Base-by-base conservation (phyloP, 148 eudicot genomes). In the Rheum nobile region DNA sequence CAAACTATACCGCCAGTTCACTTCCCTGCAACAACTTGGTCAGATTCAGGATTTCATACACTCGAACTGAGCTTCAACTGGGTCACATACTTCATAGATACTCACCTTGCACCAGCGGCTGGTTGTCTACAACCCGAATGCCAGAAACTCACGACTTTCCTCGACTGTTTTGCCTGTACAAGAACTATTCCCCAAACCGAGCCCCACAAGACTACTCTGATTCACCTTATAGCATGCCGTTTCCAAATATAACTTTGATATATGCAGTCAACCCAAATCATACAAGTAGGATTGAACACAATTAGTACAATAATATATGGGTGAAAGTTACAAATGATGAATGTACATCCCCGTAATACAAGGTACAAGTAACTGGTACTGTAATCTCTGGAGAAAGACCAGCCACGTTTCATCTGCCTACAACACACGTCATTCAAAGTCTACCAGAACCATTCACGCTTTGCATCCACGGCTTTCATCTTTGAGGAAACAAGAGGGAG, bases 361-460 rank as follows among this genome's bases (percentile, higher is more conserved):
- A 57, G 14, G 9, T 57, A 57, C 65, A 24, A 28, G 32, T 57
- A 28, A 50, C 8, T 57, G 65, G 0, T 52, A 57, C 5, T 26
- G 17, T 11, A 32, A 4, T 28, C 65, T 57, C 14, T 28, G 14
- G 31, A 57, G 32, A 57, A 57, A 26, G 17, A 28, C 12, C 1
- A 16, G 9, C 34, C 24, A 28, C 16, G 34, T 12, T 57, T 57
- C 65, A 26, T 57, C 13, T 3, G 16, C 48, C 65, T 10, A 1
- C 65, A 21, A 22, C 65, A 57, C 12, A 13, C 32, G 16, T 12
- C 32, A 57, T 24, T 57, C 65, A 57, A 57, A 57, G 26, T 8
- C 39, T 65, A 65, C 70, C 70, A 65, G 10, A 65, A 65, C 70
- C 70, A 65, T 19, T 65, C 70, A 17, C 39, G 70, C 70, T 29